Base-by-base conservation (phyloP, 495 filamentous ascomycete species). In the Parachaetomium inaequale region DNA sequence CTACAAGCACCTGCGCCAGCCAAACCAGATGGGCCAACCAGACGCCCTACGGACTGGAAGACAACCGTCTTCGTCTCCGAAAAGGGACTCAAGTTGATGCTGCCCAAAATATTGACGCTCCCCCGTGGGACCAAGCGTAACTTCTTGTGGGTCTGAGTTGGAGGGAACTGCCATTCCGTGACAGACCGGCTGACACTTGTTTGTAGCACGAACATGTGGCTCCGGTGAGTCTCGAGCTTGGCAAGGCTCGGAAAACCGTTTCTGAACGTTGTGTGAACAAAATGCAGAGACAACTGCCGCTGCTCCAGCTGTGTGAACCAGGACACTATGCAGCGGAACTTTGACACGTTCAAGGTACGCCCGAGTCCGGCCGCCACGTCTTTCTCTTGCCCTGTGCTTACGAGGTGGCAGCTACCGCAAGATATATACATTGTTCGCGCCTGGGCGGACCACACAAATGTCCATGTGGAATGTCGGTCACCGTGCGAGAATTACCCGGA, bases 231-330 rank as follows among this genome's bases (percentile, higher is more conserved):
- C 23, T 11, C 28, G 14, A 29, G 15, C 19, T 14, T 59, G 15
- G 58, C 23, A 17, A 26, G 26, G 15, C 28, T 8, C 17, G 2
- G 11, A 23, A 36, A 19, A 25, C 14, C 40, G 46, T 17, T 25
- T 46, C 51, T 59, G 1, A 32, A 21, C 12, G 3, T 8, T 25
- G 4, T 21, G 21, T 12, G 17, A 2, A 32, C 3, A 6, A n/a
- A 32, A 15, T 14, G 4, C n/a, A 93, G 92, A 66, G 92, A 96
- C 58, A 89, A 92, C 68, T 96, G 92, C 68, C 89, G 85, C 53
- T 96, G 92, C 68, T 60, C 70, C 0, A 70, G 77, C 52, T 96
- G 92, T 71, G 79, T 91, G 11, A 86, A 96, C 69, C 85, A 84
- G 61, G 84, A 88, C 55, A 96, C 92, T 15, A 84, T 74, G 70